Evolutionary conservation across 2,329 filamentous ascomycete species (phyloP).

Genomic region (Venturia nashicola): DNA sequence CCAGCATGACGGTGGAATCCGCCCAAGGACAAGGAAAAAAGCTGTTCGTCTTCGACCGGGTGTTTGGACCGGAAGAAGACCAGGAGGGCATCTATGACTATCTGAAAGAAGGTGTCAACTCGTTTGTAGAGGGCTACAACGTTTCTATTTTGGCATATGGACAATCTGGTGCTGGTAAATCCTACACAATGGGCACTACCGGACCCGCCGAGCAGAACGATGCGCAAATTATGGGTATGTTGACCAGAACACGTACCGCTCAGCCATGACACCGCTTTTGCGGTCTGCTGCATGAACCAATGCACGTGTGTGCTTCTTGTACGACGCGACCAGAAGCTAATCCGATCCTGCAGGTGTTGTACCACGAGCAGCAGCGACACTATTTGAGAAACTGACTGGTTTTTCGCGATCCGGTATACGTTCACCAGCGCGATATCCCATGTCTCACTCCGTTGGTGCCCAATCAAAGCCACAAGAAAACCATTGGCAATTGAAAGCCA

Average conservation of each 20-base stretch:
- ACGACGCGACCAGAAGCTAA: conserved; percentile 3
- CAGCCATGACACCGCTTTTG: not conserved
- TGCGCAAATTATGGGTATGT: conserved; percentile 63
- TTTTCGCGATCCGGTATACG: conserved; percentile 66
- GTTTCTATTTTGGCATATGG: conserved; percentile 94
- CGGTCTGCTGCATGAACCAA: not conserved
- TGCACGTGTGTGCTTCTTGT: not conserved
- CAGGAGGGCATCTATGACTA: conserved; percentile 95
- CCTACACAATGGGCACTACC: conserved; percentile 96
- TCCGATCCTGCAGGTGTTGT: conserved; percentile 59
- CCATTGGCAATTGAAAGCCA: conserved; percentile 84
- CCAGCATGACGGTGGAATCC: conserved; percentile 77
- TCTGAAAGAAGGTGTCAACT: conserved; percentile 73
- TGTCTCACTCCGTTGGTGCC: conserved; percentile 28
- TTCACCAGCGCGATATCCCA: conserved; percentile 67
- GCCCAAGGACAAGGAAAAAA: conserved; percentile 67
- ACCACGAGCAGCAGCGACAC: conserved; percentile 69
- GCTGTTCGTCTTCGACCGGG: conserved; percentile 90
- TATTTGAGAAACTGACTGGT: conserved; percentile 80
- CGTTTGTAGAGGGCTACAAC: conserved; percentile 95
- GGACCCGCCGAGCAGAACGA: conserved; percentile 68
- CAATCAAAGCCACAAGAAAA: conserved; percentile 40
- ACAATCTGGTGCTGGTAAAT: conserved; percentile 95
- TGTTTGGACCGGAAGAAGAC: conserved; percentile 70
- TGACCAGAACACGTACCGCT: not conserved